phyloP scores from a whole-genome alignment of 306 rosid species.

The Rosa lucieae region DNA sequence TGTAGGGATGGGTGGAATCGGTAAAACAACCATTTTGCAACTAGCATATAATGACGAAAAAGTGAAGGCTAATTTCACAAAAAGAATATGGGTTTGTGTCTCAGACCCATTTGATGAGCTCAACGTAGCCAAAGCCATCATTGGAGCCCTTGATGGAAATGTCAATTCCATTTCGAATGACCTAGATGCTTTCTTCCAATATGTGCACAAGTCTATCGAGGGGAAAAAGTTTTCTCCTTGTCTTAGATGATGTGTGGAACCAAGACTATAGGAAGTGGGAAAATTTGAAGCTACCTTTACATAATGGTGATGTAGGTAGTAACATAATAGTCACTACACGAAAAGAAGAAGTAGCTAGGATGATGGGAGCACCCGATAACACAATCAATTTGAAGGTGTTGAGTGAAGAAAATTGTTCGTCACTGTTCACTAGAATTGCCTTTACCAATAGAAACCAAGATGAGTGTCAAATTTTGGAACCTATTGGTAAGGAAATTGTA shows the following conservation, averaged over 20 bases:
- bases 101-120: constrained; percentile 18
- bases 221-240: constrained; percentile 6
- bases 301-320: constrained; percentile 8
- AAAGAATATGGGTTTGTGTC: constrained; percentile 20
- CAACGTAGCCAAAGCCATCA: constrained; percentile 13
- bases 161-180: too few relatives aligned
- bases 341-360: constrained; percentile 5
- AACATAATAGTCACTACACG: constrained; percentile 20
- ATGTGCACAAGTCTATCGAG: too few relatives aligned
- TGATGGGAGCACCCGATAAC: constrained; percentile 1
- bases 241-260: constrained; percentile 24
- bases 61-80: neutral
- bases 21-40: constrained; percentile 18
- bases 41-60: constrained; percentile 8
- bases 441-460: neutral
- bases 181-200: too few relatives aligned
- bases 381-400: neutral
- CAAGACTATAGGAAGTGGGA: constrained; percentile 12
- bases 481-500: neutral
- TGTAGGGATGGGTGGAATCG: constrained; percentile 24
- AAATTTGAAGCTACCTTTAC: neutral
- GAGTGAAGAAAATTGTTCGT: neutral
- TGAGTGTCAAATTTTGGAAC: neutral
- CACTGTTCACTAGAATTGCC: neutral
- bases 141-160: neutral